phyloP scores from a whole-genome alignment of 495 filamentous ascomycete genomes.

The Talaromyces liani region DNA sequence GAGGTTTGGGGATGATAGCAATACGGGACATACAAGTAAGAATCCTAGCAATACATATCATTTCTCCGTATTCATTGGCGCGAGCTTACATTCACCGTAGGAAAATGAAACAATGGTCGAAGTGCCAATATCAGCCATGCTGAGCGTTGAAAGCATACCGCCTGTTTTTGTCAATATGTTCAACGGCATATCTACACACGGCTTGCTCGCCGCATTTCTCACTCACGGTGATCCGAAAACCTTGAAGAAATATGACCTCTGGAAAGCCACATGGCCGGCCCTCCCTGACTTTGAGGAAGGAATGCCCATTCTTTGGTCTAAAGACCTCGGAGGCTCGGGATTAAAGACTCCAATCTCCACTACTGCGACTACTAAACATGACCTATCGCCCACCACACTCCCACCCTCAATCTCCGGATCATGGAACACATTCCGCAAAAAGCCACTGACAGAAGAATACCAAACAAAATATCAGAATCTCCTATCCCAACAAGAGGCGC shows the following conservation, averaged over 20 bases:
- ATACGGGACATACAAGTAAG: constrained; percentile 55
- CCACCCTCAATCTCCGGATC: constrained; percentile 35
- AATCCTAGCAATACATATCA: constrained; percentile 16
- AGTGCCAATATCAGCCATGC: constrained; percentile 55
- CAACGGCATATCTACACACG: constrained; percentile 54
- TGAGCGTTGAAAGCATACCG: constrained; percentile 55
- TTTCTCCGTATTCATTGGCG: background rate
- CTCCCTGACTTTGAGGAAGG: constrained; percentile 47
- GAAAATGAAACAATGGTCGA: constrained; percentile 35
- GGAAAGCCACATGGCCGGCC: constrained; percentile 65
- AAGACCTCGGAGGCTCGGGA: constrained; percentile 18
- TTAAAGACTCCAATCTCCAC: background rate
- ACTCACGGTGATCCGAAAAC: constrained; percentile 36
- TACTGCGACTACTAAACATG: background rate
- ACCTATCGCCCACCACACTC: constrained; percentile 16
- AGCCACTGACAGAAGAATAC: constrained; percentile 18
- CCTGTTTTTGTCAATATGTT: constrained; percentile 30
- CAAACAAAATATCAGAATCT: constrained; percentile 40
- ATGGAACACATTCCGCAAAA: constrained; percentile 25
- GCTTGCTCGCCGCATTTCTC: constrained; percentile 63
- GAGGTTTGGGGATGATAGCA: constrained; percentile 70
- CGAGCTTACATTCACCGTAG: background rate
- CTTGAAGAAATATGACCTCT: constrained; percentile 35
- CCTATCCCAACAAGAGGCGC: constrained; percentile 52
- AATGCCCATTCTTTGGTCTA: constrained; percentile 66